Percentiles rank a stretch among this genome's conserved stretches.
These are phyloP conservation scores for Ettlia oleoabundans DNA, from an alignment of 139 green algal genomes.

Conservation along the genomic window DNA sequence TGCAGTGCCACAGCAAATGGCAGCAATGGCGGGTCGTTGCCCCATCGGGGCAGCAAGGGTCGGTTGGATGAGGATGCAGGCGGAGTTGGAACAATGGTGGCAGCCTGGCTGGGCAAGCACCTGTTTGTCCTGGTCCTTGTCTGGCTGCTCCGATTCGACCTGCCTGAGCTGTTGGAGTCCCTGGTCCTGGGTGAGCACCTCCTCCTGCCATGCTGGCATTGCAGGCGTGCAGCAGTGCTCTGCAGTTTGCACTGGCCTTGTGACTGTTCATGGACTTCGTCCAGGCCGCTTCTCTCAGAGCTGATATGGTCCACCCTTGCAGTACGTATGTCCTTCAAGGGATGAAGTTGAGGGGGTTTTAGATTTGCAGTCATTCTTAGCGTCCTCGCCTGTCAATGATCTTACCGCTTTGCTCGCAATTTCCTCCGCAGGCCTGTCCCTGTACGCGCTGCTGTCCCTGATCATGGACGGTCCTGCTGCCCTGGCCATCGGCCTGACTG, in stretches of 20 bases:
- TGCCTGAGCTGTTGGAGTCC: background rate
- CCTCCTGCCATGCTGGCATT: background rate
- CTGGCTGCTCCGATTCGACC: background rate
- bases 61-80: slow-evolving; percentile 1
- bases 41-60: background rate
- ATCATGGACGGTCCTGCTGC: slow-evolving; percentile 32
- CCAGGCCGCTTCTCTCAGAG: no score
- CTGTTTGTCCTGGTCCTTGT: background rate
- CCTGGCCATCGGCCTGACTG: background rate
- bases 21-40: background rate
- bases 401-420: no score
- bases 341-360: no score
- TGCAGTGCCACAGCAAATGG: no score
- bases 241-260: background rate
- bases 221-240: background rate
- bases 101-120: background rate
- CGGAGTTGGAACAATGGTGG: background rate
- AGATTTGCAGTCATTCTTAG: no score
- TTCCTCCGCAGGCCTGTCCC: slow-evolving; percentile 1
- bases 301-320: no score
- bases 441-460: slow-evolving; percentile 21
- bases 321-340: no score
- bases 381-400: no score
- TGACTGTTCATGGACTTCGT: background rate
- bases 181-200: background rate